Percentiles rank a stretch among this genome's conserved stretches.
These are phyloP conservation scores for Phylloporus sp. DNA, from an alignment of 1,284 basidiomycete genomes.

Conservation along the genomic window DNA sequence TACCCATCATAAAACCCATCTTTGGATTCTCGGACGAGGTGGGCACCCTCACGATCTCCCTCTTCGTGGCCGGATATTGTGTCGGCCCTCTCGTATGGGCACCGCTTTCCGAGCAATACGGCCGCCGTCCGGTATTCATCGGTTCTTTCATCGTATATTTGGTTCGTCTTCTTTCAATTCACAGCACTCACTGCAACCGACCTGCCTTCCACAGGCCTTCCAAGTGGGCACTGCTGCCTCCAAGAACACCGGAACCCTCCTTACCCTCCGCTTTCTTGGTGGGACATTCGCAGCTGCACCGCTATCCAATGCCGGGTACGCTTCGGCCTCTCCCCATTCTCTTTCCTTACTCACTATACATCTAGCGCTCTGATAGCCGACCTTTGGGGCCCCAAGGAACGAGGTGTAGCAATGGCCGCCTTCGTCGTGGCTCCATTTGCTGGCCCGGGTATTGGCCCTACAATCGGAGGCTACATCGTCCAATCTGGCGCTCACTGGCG, in stretches of 20 bases:
- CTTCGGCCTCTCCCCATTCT: background rate
- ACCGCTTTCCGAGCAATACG: conserved; percentile 61
- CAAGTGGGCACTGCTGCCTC: conserved; percentile 72
- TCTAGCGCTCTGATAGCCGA: conserved; percentile 63
- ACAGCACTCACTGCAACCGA: background rate
- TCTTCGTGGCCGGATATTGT: conserved; percentile 65
- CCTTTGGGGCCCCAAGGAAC: conserved; percentile 72
- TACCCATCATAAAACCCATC: conserved; percentile 53
- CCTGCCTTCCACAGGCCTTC: conserved; percentile 51
- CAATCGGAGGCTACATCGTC: conserved; percentile 64
- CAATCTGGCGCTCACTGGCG: conserved; percentile 63
- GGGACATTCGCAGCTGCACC: conserved; percentile 62
- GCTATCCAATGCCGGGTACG: conserved; percentile 57
- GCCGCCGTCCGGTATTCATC: conserved; percentile 74
- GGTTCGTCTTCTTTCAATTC: conserved; percentile 38
- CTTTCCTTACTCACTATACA: conserved; percentile 7
- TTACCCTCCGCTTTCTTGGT: conserved; percentile 72
- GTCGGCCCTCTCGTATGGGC: conserved; percentile 74
- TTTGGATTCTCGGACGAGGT: conserved; percentile 68
- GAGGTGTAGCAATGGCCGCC: conserved; percentile 74
- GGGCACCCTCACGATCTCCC: conserved; percentile 54
- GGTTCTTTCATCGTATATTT: conserved; percentile 71
- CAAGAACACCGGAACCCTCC: conserved; percentile 62
- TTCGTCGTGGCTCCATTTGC: conserved; percentile 83
- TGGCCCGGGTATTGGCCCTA: conserved; percentile 73